phyloP scores from a whole-genome alignment of 805 yeast genomes.

The Cyberlindnera nakhonratchasimensis region DNA sequence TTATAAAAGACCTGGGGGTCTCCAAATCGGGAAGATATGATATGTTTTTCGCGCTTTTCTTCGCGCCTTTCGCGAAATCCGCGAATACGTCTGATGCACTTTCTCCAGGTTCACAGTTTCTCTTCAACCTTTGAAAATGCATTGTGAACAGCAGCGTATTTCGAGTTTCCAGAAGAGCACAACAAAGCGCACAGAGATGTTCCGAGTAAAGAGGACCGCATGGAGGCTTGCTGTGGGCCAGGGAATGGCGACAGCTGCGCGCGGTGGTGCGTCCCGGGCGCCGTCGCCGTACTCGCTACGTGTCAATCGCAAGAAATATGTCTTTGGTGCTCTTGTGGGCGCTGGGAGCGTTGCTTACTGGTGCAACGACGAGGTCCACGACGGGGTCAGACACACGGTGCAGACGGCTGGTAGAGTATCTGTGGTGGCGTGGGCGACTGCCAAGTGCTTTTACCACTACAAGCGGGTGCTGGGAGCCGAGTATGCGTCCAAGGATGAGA shows the following conservation, averaged over 20 bases:
- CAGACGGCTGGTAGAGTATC: conserved; percentile 16
- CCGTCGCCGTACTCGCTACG: conserved; percentile 3
- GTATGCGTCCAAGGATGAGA: conserved; percentile 43
- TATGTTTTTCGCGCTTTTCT: no score
- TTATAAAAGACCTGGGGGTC: no score
- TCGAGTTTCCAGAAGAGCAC: no score
- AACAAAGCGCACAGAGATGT: no score
- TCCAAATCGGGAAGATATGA: not conserved
- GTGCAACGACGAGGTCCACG: conserved; percentile 16
- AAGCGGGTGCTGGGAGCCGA: conserved; percentile 47
- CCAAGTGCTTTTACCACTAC: conserved; percentile 71
- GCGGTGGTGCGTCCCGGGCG: no score
- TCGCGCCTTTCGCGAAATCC: not conserved
- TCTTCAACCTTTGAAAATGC: no score
- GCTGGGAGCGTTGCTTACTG: conserved; percentile 8
- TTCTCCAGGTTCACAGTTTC: not conserved
- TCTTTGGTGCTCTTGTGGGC: not conserved
- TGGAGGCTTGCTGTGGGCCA: not conserved
- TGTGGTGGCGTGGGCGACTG: conserved; percentile 60
- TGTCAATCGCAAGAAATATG: conserved; percentile 5
- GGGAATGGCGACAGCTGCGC: not conserved
- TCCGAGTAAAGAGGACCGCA: no score
- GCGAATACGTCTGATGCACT: not conserved
- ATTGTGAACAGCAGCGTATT: no score
- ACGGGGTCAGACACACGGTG: conserved; percentile 13